These are phyloP conservation scores for Ascochyta viciae-villosae DNA, from an alignment of 2,329 filamentous ascomycete genomes.

Conservation along the genomic window DNA sequence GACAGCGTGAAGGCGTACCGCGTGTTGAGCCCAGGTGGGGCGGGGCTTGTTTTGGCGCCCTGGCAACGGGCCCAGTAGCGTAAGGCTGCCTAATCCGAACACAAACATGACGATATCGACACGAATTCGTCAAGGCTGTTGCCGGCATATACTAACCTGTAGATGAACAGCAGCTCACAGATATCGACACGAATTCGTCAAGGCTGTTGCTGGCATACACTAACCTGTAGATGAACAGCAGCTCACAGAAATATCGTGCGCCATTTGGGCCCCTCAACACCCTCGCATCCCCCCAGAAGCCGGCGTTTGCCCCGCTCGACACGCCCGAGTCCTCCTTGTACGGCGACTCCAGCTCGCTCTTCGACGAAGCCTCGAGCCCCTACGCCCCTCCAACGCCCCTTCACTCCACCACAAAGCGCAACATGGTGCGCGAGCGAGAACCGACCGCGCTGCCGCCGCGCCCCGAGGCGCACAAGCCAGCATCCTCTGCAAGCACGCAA, in stretches of 20 bases:
- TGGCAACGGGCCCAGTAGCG: conserved; percentile 8
- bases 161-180: conserved; percentile 37
- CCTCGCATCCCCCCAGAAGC: conserved; percentile 42
- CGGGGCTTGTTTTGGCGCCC: conserved; percentile 16
- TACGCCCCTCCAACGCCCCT: conserved; percentile 6
- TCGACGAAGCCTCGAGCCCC: conserved; percentile 35
- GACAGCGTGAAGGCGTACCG: conserved; percentile 18
- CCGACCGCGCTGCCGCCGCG: conserved; percentile 48
- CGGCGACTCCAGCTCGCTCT: conserved; percentile 46
- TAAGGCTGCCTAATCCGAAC: conserved; percentile 10
- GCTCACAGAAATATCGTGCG: conserved; percentile 39
- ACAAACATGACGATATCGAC: conserved; percentile 21
- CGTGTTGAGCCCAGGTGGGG: background rate
- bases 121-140: background rate
- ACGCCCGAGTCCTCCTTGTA: conserved; percentile 19
- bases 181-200: background rate
- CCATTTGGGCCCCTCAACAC: conserved; percentile 45
- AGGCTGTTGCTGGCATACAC: background rate
- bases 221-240: conserved; percentile 31
- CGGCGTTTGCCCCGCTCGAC: conserved; percentile 25
- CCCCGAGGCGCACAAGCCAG: conserved; percentile 26
- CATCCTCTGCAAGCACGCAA: conserved; percentile 41
- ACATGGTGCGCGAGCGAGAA: conserved; percentile 62
- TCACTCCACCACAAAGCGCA: conserved; percentile 20
- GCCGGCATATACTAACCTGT: background rate